Evolutionary conservation across 139 green algal genomes (phyloP).

Genomic region (Micractinium sp.): DNA sequence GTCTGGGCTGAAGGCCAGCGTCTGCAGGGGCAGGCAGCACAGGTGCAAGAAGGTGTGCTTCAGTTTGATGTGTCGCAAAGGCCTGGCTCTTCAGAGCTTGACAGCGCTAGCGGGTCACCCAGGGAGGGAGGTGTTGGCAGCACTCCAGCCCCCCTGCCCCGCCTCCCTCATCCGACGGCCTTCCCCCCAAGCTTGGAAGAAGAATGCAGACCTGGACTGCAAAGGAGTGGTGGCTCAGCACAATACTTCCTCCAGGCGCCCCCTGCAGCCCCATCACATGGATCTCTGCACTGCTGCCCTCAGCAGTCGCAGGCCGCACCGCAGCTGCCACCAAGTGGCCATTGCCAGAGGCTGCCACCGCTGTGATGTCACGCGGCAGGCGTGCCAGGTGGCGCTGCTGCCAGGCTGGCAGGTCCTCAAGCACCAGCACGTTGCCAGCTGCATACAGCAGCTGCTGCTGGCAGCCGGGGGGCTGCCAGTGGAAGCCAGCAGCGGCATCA

Average conservation of each 20-base stretch:
- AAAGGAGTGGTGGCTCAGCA: conserved; percentile 24
- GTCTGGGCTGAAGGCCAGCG: conserved; percentile 57
- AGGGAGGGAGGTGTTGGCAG: no score
- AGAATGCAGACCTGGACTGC: neutral
- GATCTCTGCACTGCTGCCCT: neutral
- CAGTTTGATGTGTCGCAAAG: neutral
- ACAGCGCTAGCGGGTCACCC: no score
- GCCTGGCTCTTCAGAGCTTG: no score
- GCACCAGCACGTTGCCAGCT: conserved; percentile 27
- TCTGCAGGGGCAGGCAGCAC: neutral
- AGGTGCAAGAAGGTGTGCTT: neutral
- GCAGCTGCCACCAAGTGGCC: neutral
- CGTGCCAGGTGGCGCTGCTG: conserved; percentile 6
- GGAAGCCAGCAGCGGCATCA: neutral
- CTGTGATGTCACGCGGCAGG: conserved; percentile 12
- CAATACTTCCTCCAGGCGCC: neutral
- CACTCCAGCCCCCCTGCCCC: no score
- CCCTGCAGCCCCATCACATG: neutral
- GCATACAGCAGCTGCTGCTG: conserved; percentile 12
- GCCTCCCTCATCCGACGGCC: no score
- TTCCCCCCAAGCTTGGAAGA: neutral
- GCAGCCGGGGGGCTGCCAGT: neutral
- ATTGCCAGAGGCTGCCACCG: neutral
- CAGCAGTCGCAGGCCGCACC: neutral
- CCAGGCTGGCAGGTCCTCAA: conserved; percentile 39